These are phyloP conservation scores for Annulohypoxylon maeteangense DNA, from an alignment of 495 filamentous ascomycete genomes.

Conservation along the genomic window DNA sequence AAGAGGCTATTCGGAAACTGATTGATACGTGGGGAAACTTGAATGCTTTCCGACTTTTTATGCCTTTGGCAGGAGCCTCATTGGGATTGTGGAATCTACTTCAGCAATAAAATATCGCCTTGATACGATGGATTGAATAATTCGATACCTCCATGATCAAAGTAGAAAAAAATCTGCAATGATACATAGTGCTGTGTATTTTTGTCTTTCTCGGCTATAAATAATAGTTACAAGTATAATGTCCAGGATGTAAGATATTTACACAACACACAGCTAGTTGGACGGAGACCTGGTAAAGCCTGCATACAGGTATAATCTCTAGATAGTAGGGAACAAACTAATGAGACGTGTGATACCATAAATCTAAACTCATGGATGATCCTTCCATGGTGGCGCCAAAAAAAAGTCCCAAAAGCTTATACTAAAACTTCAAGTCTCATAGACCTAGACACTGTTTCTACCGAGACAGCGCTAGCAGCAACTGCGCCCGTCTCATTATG, in stretches of 20 bases:
- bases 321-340: no score
- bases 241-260: no score
- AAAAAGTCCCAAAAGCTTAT: not conserved
- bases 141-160: not conserved
- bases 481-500: slow-evolving; percentile 15
- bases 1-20: slow-evolving; percentile 44
- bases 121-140: not conserved
- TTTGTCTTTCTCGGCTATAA: no score
- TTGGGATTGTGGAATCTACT: slow-evolving; percentile 49
- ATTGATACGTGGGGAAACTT: slow-evolving; percentile 52
- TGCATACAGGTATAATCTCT: no score
- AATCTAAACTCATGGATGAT: not conserved
- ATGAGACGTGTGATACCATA: not conserved
- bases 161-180: not conserved
- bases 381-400: not conserved
- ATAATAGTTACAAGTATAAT: no score
- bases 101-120: slow-evolving; percentile 12
- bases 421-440: slow-evolving; percentile 35
- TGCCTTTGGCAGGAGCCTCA: slow-evolving; percentile 52
- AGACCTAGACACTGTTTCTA: slow-evolving; percentile 28
- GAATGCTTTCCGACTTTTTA: slow-evolving; percentile 51
- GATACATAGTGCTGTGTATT: not conserved
- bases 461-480: slow-evolving; percentile 29
- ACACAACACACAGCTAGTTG: no score
- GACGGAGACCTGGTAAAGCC: no score